Base-by-base conservation (phyloP, 176 grass and related monocot species). In the Musa schizocarpa region DNA sequence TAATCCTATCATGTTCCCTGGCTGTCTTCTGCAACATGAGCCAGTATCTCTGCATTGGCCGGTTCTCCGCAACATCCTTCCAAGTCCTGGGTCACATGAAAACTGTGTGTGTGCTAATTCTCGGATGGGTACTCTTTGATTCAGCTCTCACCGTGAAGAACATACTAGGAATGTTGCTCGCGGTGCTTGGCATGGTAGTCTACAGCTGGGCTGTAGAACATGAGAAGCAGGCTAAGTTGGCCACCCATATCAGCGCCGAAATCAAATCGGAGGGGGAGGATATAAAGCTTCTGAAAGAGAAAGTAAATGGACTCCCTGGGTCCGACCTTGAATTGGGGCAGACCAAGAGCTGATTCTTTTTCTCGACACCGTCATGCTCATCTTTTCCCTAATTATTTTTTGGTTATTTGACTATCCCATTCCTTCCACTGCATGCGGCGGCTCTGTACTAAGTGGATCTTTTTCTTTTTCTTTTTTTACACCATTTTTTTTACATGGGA, bases 51-150 rank as follows among this genome's bases (percentile, higher is more conserved):
- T 63, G 61, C 61, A 23, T 63, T 20, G 74, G 74, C n/a, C 59
- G 74, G 16, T 77, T 77, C 59, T 77, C 74, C 19, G 59, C 74
- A 65, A 77, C 74, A 26, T 77, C 74, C 11, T 77, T 77, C 58
- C 74, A 77, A 65, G 59, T 77, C 3, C 52, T 77, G 59, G 74
- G 74, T 16, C 74, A 77, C 61, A 65, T 77, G 74, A 77, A 77
- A 50, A 77, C 74, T 52, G 74, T 77, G 9, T 75, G 74, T 13
- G 74, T 77, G 58, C 59, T 77, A 16, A 65, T 65, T 65, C 49
- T 77, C 8, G 74, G 74, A 77, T 77, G 59, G 74, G 52, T 77
- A 77, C 48, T 77, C 11, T 77, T 77, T 25, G 74, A 65, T 64
- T 77, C 74, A 9, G n/a, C 19, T 9, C 49, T 77, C 48, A 65